Conservation (phyloP, 2,329 filamentous ascomycete genomes). For the Endothia cerciana region DNA sequence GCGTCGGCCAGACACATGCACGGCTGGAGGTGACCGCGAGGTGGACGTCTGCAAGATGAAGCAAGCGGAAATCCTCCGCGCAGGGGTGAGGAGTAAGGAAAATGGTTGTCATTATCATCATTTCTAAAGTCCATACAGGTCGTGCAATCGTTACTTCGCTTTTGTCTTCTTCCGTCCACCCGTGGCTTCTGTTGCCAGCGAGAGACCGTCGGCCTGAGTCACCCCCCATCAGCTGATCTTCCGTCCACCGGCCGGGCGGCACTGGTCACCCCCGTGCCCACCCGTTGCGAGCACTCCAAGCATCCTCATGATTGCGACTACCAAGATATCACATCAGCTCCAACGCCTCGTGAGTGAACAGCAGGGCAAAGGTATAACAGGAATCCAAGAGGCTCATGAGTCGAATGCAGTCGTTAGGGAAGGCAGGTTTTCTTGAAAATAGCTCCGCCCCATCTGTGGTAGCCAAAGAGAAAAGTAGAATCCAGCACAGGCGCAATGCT, state of each 20-base stretch:
- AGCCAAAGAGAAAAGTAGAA: background rate
- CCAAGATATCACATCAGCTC: background rate
- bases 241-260: background rate
- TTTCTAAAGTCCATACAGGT: constrained; percentile 23
- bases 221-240: background rate
- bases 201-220: background rate
- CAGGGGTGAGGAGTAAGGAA: background rate
- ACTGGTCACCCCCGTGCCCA: background rate
- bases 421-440: background rate
- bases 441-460: background rate
- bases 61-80: background rate
- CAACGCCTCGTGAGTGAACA: background rate
- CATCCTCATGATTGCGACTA: background rate
- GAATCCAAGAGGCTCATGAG: background rate
- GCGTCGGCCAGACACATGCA: background rate
- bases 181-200: background rate
- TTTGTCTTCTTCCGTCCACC: constrained; percentile 18
- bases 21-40: background rate
- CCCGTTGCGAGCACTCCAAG: background rate
- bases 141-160: constrained; percentile 24
- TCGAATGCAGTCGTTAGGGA: background rate
- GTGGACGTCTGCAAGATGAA: background rate
- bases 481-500: background rate
- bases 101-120: constrained; percentile 28
- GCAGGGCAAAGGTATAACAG: background rate